phyloP scores from a whole-genome alignment of 768 basidiomycete species.

The Psilocybe sp. region DNA sequence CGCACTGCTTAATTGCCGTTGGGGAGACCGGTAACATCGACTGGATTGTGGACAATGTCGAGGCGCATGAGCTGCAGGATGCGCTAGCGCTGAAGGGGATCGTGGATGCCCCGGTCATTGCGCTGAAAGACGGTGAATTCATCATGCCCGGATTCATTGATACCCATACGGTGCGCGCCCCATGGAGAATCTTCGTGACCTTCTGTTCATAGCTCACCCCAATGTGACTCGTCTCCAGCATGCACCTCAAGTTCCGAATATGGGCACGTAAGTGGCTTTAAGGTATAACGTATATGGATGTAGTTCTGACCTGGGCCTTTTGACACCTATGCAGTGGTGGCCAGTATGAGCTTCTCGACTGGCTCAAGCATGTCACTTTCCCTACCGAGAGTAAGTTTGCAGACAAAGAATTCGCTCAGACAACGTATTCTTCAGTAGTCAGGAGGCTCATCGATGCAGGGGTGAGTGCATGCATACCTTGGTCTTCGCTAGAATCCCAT shows the following conservation, averaged over 20 bases:
- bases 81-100: conserved; percentile 51
- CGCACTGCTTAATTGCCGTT: conserved; percentile 56
- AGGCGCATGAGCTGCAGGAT: conserved; percentile 42
- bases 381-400: conserved; percentile 80
- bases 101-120: conserved; percentile 37
- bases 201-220: background rate
- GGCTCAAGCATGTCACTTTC: conserved; percentile 84
- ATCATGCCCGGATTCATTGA: conserved; percentile 88
- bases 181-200: background rate
- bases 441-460: conserved; percentile 68
- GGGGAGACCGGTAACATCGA: conserved; percentile 48
- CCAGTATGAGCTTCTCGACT: conserved; percentile 84
- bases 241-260: conserved; percentile 77
- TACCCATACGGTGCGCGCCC: conserved; percentile 76
- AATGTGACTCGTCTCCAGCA: conserved; percentile 40
- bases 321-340: conserved; percentile 54
- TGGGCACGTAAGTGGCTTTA: conserved; percentile 48
- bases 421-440: conserved; percentile 70
- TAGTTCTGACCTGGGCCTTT: background rate
- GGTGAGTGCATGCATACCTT: conserved; percentile 42
- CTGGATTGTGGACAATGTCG: conserved; percentile 68
- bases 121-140: conserved; percentile 57
- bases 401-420: conserved; percentile 66
- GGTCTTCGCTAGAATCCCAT: conserved; percentile 2
- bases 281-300: background rate